Base-by-base conservation (phyloP, 2,329 filamentous ascomycete genomes). In the Esteya vermicola region DNA sequence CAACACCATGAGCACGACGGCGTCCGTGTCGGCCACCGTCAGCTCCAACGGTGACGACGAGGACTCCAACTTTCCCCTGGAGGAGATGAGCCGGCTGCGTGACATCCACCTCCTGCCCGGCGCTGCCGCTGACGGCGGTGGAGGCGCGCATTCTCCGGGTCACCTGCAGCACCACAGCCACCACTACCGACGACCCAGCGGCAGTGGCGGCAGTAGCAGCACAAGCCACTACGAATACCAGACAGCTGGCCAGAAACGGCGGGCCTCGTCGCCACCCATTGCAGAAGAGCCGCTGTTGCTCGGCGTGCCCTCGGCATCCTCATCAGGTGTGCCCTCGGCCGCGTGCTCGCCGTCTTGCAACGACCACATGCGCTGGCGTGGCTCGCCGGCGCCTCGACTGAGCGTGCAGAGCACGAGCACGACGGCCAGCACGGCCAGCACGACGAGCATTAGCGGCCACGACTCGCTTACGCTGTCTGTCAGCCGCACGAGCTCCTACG, bases 231-330 rank as follows among this genome's bases (percentile, higher is more conserved):
- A 37, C 38, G 60, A 63, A 21, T 60, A 57, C 44, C 58, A 66
- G 32, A 53, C 61, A 3, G 51, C 55, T 9, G 68, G 70, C 7
- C 65, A 65, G 44, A 76, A 76, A 55, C 64, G 72, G 35, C 61
- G 71, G 30, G 71, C 71, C 2, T 70, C 68, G 0, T 75, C 70
- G 21, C 70, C 71, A 1, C 66, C 63, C 0, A 57, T 38, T 3
- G 68, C 68, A 10, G 68, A 72, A 22, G 68, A 72, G 19, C 52
- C 60, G 7, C 47, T 50, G n/a, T n/a, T n/a, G n/a, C n/a, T n/a
- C n/a, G n/a, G n/a, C 28, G 14, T 31, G 28, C 28, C 28, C 6
- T 16, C 28, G 13, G 28, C 28, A 4, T 31, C 28, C n/a, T n/a
- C n/a, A n/a, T n/a, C n/a, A n/a, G n/a, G n/a, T n/a, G n/a, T n/a